Base-by-base conservation (phyloP, 2,329 filamentous ascomycete species). In the Ascochyta koolunga region DNA sequence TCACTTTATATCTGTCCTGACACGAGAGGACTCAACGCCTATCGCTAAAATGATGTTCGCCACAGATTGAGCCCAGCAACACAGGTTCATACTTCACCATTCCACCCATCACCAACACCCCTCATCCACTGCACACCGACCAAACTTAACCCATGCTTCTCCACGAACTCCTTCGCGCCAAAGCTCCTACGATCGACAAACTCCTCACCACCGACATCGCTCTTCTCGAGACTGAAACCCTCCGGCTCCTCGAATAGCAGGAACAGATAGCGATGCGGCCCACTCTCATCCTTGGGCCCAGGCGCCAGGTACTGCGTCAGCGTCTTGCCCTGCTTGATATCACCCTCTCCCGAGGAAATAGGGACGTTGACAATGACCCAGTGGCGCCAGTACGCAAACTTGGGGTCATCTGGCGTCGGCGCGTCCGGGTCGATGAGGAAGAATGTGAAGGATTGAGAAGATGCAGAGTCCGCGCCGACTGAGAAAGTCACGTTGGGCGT, bases 361-460 rank as follows among this genome's bases (percentile, higher is more conserved):
- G 58, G 49, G 13, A 74, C 63, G 2, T 52, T 46, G 2, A 59
- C 53, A 0, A 83, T 65, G 22, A 84, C 74, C 79, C 80, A 84
- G 60, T 84, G 82, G 18, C 82, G 73, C 81, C 81, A 84, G 61
- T 80, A 83, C 0, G 80, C 79, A 61, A 82, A 83, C 61, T 80
- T 83, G 5, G 80, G 81, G 44, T 84, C 79, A 31, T 81, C 79
- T 0, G 82, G 82, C 0, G 81, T 83, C 0, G 82, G 82, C 18
- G 82, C 82, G 54, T 84, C 82, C 0, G 82, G 81, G 50, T 84
- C 82, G 19, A 83, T 73, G 35, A 84, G 72, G 58, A 84, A 69
- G 44, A 83, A 70, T 31, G 77, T 75, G 66, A 81, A 84, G 1
- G 76, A 58, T 41, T 53, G 47, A 3, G 50, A 16, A 24, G 55